Base-by-base conservation (phyloP, 495 filamentous ascomycete genomes). In the Xylaria sp. region DNA sequence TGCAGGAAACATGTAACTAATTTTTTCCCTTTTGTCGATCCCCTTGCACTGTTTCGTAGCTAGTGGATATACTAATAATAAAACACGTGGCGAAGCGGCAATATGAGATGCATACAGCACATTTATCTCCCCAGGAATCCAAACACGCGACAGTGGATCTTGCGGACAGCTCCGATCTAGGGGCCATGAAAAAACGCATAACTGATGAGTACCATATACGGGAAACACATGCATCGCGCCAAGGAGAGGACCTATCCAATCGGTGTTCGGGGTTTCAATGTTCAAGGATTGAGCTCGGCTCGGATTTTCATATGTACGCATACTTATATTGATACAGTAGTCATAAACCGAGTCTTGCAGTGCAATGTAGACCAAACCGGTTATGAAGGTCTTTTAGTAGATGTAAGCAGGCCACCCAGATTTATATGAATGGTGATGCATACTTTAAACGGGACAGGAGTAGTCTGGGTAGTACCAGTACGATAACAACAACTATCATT, bases 81-180 rank as follows among this genome's bases (percentile, higher is more conserved):
- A 55, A 68, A 50, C 65, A 68, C 65, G 65, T 68, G 65, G 65
- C 52, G 1, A 33, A 24, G 65, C 65, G 65, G 37, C 65, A 58
- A 68, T 55, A 58, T 68, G 65, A 68, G 48, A 43, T 58, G 65
- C 65, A 68, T 58, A 55, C 65, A 43, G 48, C 65, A 44, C 15
- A 4, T 37, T 37, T 52, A 55, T 53, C 48, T 67, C 35, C 33
- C 57, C 57, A 59, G 33, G 14, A 35, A 59, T 37, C 57, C 33
- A 59, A 26, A 41, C 48, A 68, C 65, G 65, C 65, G 65, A 68
- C 52, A 57, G 65, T 68, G 65, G 65, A 68, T 58, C 48, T 44
- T 41, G 40, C 62, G 26, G 44, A 31, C 59, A 62, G 59, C 17
- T 29, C 43, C 40, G 44, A 44, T 52, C 62, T 29, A 37, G 33